Conservation (phyloP, 2,329 filamentous ascomycete species). For the Ophiostoma montium region DNA sequence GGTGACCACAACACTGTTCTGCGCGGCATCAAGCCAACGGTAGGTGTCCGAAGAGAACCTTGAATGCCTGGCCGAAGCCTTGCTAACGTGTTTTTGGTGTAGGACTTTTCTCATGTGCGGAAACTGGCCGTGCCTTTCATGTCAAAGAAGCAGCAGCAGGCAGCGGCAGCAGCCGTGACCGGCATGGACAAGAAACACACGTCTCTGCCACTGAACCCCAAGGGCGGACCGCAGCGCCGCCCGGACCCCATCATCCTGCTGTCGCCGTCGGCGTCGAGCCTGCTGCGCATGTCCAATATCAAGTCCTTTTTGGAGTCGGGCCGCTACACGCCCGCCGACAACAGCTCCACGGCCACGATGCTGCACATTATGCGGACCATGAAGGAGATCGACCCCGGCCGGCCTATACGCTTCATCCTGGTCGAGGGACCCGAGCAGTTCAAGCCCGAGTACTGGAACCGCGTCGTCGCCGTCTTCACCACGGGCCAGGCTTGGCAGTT, state of each 20-base stretch:
- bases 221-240: slow-evolving; percentile 30
- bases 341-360: slow-evolving; percentile 59
- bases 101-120: slow-evolving; percentile 92
- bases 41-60: slow-evolving; percentile 30
- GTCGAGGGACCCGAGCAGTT: slow-evolving; percentile 90
- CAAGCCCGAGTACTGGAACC: slow-evolving; percentile 95
- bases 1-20: slow-evolving; percentile 84
- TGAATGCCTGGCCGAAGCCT: too few relatives aligned
- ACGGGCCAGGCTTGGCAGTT: slow-evolving; percentile 98
- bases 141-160: slow-evolving; percentile 36
- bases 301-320: slow-evolving; percentile 85
- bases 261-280: slow-evolving; percentile 85
- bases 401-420: slow-evolving; percentile 82
- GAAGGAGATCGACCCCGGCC: slow-evolving; percentile 52
- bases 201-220: slow-evolving; percentile 38
- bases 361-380: slow-evolving; percentile 72
- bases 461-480: slow-evolving; percentile 91
- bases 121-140: slow-evolving; percentile 73
- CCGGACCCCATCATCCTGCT: slow-evolving; percentile 88
- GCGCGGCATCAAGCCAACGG: slow-evolving; percentile 75
- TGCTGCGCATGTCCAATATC: slow-evolving; percentile 90
- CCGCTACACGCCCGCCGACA: slow-evolving; percentile 63
- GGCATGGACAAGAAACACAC: slow-evolving; percentile 28
- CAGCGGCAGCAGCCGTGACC: slow-evolving; percentile 18
- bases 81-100: not conserved